Evolutionary conservation across 2,329 filamentous ascomycete genomes (phyloP).

Genomic region (Colletotrichum sp.): DNA sequence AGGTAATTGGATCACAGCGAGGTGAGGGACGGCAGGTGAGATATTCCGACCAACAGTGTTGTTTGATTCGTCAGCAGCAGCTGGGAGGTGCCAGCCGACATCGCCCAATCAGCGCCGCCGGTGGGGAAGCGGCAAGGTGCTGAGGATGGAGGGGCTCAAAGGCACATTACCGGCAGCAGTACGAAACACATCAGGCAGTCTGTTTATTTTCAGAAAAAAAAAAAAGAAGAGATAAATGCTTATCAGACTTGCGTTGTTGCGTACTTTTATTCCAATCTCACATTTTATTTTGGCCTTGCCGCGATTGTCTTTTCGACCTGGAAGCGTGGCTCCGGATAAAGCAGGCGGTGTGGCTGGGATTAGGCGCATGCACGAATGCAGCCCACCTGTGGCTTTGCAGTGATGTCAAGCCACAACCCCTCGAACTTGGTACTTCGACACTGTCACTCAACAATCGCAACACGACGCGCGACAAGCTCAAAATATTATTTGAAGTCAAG

Average conservation of each 20-base stretch:
- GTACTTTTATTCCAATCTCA: too few species aligned
- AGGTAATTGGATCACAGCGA: background rate
- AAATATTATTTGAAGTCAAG: fast-evolving
- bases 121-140: background rate
- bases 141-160: background rate
- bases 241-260: fast-evolving
- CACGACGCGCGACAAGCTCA: background rate
- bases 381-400: background rate
- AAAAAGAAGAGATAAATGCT: fast-evolving
- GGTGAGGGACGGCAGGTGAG: background rate
- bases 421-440: background rate
- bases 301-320: too few species aligned
- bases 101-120: background rate
- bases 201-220: fast-evolving
- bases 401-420: background rate
- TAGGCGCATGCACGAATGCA: background rate
- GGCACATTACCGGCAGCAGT: background rate
- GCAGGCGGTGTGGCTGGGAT: background rate
- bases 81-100: background rate
- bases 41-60: conserved; percentile 5
- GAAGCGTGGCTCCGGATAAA: fast-evolving
- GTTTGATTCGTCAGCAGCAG: background rate
- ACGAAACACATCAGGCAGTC: background rate
- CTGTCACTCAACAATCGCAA: background rate
- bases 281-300: background rate